phyloP scores from a whole-genome alignment of 306 rosid genomes.

The Hylodesmum podocarpum region DNA sequence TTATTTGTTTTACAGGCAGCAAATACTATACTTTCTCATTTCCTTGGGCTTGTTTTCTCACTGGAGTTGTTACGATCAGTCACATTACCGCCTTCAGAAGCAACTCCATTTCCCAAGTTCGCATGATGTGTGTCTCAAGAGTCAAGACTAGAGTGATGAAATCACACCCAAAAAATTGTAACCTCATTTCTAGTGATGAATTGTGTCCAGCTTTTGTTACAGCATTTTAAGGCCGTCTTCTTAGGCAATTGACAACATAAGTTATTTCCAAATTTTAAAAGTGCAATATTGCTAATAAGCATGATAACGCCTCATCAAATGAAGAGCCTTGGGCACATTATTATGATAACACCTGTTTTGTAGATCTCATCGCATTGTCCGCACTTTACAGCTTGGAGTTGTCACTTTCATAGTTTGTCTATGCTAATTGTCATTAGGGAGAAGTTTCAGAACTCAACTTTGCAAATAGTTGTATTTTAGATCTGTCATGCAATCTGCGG shows the following conservation, averaged over 20 bases:
- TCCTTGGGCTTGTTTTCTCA: conserved; percentile 85
- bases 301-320: conserved; percentile 6
- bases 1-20: conserved; percentile 67
- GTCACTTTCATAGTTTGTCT: neutral
- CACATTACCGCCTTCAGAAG: conserved; percentile 66
- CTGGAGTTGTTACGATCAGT: conserved; percentile 89
- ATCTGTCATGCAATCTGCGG: neutral
- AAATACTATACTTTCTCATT: conserved; percentile 92
- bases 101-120: conserved; percentile 54
- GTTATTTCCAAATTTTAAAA: conserved; percentile 11
- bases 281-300: conserved; percentile 29
- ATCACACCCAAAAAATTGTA: neutral
- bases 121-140: conserved; percentile 44
- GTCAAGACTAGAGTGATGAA: conserved; percentile 9
- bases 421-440: neutral
- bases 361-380: neutral
- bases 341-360: too few relatives aligned
- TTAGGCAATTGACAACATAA: conserved; percentile 15
- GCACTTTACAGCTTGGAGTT: neutral
- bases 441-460: neutral
- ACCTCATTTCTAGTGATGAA: conserved; percentile 4
- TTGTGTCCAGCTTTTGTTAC: conserved; percentile 12
- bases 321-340: conserved; percentile 11
- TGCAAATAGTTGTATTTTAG: conserved; percentile 22
- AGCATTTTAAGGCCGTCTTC: conserved; percentile 9